phyloP scores from a whole-genome alignment of 768 basidiomycete species.

The Sutorius australiensis region DNA sequence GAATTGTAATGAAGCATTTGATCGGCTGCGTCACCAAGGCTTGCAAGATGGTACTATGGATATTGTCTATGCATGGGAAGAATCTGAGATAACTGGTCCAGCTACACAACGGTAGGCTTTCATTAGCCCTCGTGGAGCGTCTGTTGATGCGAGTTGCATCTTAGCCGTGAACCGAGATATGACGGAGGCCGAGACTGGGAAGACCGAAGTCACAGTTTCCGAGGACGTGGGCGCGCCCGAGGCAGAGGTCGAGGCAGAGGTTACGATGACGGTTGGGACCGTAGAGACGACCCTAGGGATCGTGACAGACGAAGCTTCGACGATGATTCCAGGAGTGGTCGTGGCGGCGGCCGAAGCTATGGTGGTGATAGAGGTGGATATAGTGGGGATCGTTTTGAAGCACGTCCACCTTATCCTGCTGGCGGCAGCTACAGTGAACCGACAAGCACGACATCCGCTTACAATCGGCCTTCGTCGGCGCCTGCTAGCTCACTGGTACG shows the following conservation, averaged over 20 bases:
- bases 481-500: constrained; percentile 30
- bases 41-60: constrained; percentile 87
- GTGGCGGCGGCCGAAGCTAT: constrained; percentile 37
- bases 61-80: constrained; percentile 83
- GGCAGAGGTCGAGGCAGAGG: constrained; percentile 40
- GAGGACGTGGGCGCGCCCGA: constrained; percentile 38
- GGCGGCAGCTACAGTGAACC: constrained; percentile 25
- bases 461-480: constrained; percentile 23
- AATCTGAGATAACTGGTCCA: constrained; percentile 49
- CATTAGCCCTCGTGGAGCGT: not conserved
- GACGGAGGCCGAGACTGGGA: constrained; percentile 50
- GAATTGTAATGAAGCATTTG: constrained; percentile 77
- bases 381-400: constrained; percentile 43
- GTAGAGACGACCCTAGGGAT: constrained; percentile 41
- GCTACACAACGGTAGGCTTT: constrained; percentile 38
- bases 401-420: constrained; percentile 35
- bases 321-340: constrained; percentile 35
- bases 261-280: constrained; percentile 43
- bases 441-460: constrained; percentile 20
- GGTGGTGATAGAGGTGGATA: constrained; percentile 41
- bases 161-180: constrained; percentile 32
- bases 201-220: constrained; percentile 33
- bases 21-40: constrained; percentile 73
- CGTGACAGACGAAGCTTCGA: constrained; percentile 34
- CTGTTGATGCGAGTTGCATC: constrained; percentile 2